phyloP scores from a whole-genome alignment of 768 basidiomycete genomes.

The Coprinellus aureogranulatus region DNA sequence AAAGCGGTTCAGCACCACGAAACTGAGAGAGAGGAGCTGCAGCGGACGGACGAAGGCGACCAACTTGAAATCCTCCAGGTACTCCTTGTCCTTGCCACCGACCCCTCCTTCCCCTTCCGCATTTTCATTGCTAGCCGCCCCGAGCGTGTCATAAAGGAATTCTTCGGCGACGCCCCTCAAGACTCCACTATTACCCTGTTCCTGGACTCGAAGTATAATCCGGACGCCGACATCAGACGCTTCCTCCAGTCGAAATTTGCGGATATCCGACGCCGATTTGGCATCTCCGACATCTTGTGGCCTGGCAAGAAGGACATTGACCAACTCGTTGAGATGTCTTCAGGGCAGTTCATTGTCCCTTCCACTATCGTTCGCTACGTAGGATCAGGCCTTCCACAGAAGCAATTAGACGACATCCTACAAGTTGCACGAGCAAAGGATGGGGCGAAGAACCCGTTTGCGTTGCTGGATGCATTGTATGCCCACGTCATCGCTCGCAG shows the following conservation, averaged over 20 bases:
- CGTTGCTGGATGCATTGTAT: background rate
- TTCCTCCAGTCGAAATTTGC: background rate
- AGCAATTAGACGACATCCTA: background rate
- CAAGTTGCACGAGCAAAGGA: too few species aligned
- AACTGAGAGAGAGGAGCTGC: background rate
- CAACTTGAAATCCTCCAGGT: background rate
- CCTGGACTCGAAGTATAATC: background rate
- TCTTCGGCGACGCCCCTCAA: background rate
- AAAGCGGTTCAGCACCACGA: background rate
- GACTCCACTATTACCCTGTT: background rate
- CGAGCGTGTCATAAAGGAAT: background rate
- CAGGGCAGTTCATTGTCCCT: conserved; percentile 3
- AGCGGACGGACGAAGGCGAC: background rate
- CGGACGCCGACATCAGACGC: background rate
- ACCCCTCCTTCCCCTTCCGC: background rate
- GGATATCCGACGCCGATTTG: background rate
- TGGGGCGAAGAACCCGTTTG: background rate
- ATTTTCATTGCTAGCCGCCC: conserved; percentile 5
- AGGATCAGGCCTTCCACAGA: background rate
- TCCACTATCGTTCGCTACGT: background rate
- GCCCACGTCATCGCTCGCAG: background rate
- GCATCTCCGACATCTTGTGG: background rate
- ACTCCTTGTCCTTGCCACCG: background rate
- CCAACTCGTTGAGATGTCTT: background rate
- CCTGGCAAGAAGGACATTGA: background rate